A percentile compares a stretch with the other conserved stretches of the same genome.
Conservation (phyloP, 345 rosid species). For the Dimocarpus longan region DNA sequence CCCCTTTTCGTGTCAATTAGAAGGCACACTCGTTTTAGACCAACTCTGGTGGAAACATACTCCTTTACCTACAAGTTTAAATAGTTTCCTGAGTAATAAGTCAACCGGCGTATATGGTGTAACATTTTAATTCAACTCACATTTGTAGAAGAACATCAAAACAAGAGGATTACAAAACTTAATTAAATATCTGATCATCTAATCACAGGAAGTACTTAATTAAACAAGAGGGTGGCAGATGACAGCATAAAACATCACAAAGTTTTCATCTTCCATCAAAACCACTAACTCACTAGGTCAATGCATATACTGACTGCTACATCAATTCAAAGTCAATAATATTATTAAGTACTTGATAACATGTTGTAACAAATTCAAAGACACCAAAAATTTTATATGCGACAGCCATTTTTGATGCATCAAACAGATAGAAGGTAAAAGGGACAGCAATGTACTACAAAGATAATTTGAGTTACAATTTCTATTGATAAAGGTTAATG, state of each 20-base stretch:
- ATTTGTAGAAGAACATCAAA: background rate
- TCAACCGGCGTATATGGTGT: background rate
- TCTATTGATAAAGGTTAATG: background rate
- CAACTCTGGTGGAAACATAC: slow-evolving; percentile 82
- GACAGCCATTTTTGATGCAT: background rate
- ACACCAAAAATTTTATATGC: background rate
- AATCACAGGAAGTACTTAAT: background rate
- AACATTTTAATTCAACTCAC: background rate
- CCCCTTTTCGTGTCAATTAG: slow-evolving; percentile 98
- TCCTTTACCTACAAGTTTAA: slow-evolving; percentile 66
- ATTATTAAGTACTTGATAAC: background rate
- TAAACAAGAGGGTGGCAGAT: background rate
- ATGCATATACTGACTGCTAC: background rate
- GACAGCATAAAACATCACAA: background rate
- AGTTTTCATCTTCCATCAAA: background rate
- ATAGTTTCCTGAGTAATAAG: slow-evolving; percentile 13
- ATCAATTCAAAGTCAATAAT: slow-evolving; percentile 12
- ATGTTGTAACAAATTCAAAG: background rate
- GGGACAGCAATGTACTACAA: background rate
- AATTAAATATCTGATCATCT: background rate
- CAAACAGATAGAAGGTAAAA: background rate
- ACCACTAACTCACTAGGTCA: background rate
- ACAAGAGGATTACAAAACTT: background rate
- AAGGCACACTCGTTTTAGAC: slow-evolving; percentile 89
- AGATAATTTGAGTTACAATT: background rate